Percentiles rank a stretch among this genome's conserved stretches.
phyloP scores from a whole-genome alignment of 805 yeast species.

The Hanseniaspora meyeri region DNA sequence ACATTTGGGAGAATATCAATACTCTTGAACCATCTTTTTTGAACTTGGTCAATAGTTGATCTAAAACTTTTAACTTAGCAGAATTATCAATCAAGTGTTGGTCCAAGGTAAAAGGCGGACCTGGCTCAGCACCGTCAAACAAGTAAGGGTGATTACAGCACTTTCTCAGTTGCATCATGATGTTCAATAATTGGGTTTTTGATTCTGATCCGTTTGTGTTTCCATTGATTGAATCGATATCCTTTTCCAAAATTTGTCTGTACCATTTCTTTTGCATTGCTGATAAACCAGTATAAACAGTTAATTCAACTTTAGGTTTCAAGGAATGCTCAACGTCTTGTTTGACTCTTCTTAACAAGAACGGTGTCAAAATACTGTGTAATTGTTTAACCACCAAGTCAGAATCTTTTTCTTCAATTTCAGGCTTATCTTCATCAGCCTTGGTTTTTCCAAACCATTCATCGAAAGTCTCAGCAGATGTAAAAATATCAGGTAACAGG shows the following conservation, averaged over 20 bases:
- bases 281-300: slow-evolving; percentile 61
- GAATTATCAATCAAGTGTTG: slow-evolving; percentile 68
- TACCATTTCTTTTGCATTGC: slow-evolving; percentile 74
- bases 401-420: slow-evolving; percentile 32
- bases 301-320: slow-evolving; percentile 62
- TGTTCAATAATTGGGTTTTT: slow-evolving; percentile 62
- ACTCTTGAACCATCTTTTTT: slow-evolving; percentile 65
- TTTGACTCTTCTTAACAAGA: slow-evolving; percentile 62
- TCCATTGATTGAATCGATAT: slow-evolving; percentile 77
- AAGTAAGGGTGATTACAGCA: slow-evolving; percentile 79
- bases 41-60: slow-evolving; percentile 48
- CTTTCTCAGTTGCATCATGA: slow-evolving; percentile 74
- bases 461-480: slow-evolving; percentile 61
- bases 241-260: slow-evolving; percentile 62
- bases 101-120: slow-evolving; percentile 78
- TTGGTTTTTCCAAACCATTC: slow-evolving; percentile 46
- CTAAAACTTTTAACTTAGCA: slow-evolving; percentile 59
- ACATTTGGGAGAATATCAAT: slow-evolving; percentile 71
- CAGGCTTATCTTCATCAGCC: slow-evolving; percentile 27
- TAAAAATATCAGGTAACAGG: slow-evolving; percentile 64
- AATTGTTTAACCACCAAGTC: slow-evolving; percentile 52
- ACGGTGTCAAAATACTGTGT: slow-evolving; percentile 66
- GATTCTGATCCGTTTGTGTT: slow-evolving; percentile 62
- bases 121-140: slow-evolving; percentile 82
- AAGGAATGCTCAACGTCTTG: slow-evolving; percentile 71